A percentile compares a stretch with the other conserved stretches of the same genome.
These are phyloP conservation scores for Aspergillus fumigatus DNA, from an alignment of 2,329 filamentous ascomycete species.

Conservation along the genomic window DNA sequence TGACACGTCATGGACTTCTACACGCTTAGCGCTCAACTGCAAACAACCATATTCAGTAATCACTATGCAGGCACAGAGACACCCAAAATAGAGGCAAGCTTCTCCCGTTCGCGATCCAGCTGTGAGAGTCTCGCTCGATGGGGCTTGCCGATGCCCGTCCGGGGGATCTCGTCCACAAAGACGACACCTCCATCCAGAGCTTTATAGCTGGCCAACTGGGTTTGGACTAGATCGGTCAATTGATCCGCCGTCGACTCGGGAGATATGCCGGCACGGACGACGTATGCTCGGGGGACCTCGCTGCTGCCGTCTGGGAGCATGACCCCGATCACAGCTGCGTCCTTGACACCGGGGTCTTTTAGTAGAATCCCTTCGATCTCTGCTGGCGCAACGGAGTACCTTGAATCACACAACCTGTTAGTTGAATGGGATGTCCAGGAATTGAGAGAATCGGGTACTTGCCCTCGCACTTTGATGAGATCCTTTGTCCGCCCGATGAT, in stretches of 20 bases:
- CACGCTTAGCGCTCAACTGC: too few species aligned
- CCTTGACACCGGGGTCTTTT: conserved; percentile 34
- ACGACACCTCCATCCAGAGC: conserved; percentile 36
- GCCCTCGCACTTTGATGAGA: conserved; percentile 37
- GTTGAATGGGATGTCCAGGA: background rate
- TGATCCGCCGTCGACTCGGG: conserved; percentile 27
- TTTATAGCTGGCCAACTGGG: conserved; percentile 40
- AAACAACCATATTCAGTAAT: too few species aligned
- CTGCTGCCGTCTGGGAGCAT: conserved; percentile 17
- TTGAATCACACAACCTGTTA: conserved; percentile 2
- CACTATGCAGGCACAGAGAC: background rate
- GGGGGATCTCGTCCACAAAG: conserved; percentile 41
- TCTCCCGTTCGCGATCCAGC: conserved; percentile 18
- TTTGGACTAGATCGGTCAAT: conserved; percentile 31
- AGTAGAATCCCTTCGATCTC: conserved; percentile 40
- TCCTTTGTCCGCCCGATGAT: conserved; percentile 32
- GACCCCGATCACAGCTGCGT: conserved; percentile 41
- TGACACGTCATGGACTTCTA: too few species aligned
- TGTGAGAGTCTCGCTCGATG: conserved; percentile 21
- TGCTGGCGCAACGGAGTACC: conserved; percentile 39
- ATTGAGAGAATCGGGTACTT: conserved; percentile 1
- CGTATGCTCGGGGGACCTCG: conserved; percentile 38
- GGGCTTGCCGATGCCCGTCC: conserved; percentile 42
- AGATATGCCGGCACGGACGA: conserved; percentile 28
- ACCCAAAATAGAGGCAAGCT: conserved; percentile 3